These are phyloP conservation scores for Dunaliella sp. DNA, from an alignment of 139 green algal genomes.

Conservation along the genomic window DNA sequence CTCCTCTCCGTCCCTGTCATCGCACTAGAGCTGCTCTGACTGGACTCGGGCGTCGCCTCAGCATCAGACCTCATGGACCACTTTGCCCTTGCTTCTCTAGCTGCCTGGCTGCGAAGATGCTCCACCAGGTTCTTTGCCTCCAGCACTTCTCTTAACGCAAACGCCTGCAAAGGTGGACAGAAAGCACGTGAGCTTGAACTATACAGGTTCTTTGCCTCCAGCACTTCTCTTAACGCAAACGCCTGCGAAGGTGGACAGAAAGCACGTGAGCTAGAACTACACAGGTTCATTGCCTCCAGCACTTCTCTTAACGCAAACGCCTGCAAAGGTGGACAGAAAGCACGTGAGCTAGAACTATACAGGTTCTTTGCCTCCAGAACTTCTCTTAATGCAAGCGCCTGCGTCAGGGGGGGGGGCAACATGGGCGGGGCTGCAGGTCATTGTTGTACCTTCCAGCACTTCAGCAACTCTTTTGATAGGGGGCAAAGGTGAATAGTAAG, in stretches of 20 bases:
- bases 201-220: slow-evolving; percentile 26
- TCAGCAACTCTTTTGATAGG: no score
- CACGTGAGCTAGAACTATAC: no score
- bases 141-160: slow-evolving; percentile 22
- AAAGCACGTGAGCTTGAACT: no score
- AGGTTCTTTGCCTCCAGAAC: slow-evolving; percentile 27
- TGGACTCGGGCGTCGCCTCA: neutral
- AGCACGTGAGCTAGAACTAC: no score
- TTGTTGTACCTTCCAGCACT: no score
- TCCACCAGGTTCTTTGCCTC: slow-evolving; percentile 18
- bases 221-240: slow-evolving; percentile 21
- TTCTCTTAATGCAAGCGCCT: slow-evolving; percentile 22
- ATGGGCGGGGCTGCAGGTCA: no score
- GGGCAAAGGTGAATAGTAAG: no score
- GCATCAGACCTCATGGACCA: neutral
- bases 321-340: no score
- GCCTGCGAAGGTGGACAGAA: no score
- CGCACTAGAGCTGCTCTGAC: neutral
- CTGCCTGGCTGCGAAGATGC: neutral
- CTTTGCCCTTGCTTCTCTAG: neutral
- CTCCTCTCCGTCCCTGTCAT: neutral
- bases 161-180: slow-evolving; percentile 21
- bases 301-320: slow-evolving; percentile 26
- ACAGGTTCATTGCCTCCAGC: slow-evolving; percentile 22
- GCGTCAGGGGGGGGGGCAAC: no score